Evolutionary conservation across 495 filamentous ascomycete genomes (phyloP), one percentile per base, ranked within the genome.

Genomic region (Aspergillus avenaceus): DNA sequence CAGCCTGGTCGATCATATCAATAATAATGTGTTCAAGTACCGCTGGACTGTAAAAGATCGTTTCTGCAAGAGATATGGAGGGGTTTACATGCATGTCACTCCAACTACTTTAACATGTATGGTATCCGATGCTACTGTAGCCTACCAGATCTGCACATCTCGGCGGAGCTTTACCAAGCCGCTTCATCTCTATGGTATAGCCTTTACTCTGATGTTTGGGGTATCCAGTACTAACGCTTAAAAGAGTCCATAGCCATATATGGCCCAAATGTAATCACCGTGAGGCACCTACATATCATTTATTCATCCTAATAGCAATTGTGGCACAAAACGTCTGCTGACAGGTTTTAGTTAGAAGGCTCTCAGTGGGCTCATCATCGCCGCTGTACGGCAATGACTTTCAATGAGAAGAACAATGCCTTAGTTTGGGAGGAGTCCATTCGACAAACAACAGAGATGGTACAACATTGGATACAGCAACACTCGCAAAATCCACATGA

Each of bases 321-420:
- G 18, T 7, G 8, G 18, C 28, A 38, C 0, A 46, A 14, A 21
- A 8, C 24, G 5, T 36, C 12, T 16, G 32, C 5, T 36, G 18
- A 36, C n/a, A 16, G 18, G n/a, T 36, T 2, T 6, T 48, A 73
- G 56, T 61, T 59, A 14, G 66, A 75, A 24, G 69, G 64, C 16
- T 22, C 59, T 13, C 49, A 70, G n/a, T 82, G 77, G 76, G 64
- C 69, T 14, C 66, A 56, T 16, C 73, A 77, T 43, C 65, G 76
- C 13, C 78, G 72, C 42, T 49, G 73, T 8, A 64, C 70, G 1
- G 59, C 64, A 3, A 46, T 54, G 0, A 63, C 65, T 8, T 79
- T 80, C 61, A 76, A 71, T 32, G 75, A 82, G 50, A 70, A 67
- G 42, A 76, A 70, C 53, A 77, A 72, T 41, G 47, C 49, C 8